Conservation (phyloP, 345 rosid species). For the Physaria fendleri region DNA sequence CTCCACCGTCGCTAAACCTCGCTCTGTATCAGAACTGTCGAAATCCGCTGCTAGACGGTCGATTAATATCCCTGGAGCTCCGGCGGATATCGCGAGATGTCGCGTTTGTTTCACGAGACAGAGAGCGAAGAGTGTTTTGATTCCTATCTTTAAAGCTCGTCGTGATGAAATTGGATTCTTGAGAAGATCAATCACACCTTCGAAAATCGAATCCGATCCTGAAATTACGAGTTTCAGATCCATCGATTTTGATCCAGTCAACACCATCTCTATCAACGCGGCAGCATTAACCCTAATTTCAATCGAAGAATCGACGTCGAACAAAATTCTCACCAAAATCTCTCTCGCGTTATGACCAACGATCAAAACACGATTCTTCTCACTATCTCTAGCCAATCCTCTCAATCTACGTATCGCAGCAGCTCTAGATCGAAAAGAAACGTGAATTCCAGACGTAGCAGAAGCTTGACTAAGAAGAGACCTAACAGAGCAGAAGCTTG, state of each 20-base stretch:
- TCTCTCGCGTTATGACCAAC: slow-evolving; percentile 54
- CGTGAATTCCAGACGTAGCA: slow-evolving; percentile 37
- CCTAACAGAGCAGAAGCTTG: slow-evolving; percentile 67
- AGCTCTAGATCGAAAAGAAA: slow-evolving; percentile 46
- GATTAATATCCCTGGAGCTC: slow-evolving; percentile 54
- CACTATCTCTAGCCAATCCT: slow-evolving; percentile 84
- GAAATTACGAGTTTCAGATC: slow-evolving; percentile 59
- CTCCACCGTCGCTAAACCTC: slow-evolving; percentile 84
- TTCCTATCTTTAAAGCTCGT: slow-evolving; percentile 59
- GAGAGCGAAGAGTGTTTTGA: slow-evolving; percentile 72
- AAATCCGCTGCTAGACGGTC: slow-evolving; percentile 69
- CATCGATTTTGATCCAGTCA: slow-evolving; percentile 58
- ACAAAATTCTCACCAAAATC: slow-evolving; percentile 37
- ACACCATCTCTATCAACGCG: slow-evolving; percentile 60
- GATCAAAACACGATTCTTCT: slow-evolving; percentile 64
- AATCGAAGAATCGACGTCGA: slow-evolving; percentile 46
- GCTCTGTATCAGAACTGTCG: slow-evolving; percentile 79
- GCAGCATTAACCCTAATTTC: slow-evolving; percentile 80
- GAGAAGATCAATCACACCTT: slow-evolving; percentile 68
- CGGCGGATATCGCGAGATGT: slow-evolving; percentile 70
- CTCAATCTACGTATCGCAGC: slow-evolving; percentile 72
- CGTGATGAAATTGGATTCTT: slow-evolving; percentile 45
- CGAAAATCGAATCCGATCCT: slow-evolving; percentile 48
- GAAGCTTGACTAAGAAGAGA: slow-evolving; percentile 56
- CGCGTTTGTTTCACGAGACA: slow-evolving; percentile 80